Evolutionary conservation across 371 early-diverging fungal genomes (phyloP).

Genomic region (Mucor piriformis): DNA sequence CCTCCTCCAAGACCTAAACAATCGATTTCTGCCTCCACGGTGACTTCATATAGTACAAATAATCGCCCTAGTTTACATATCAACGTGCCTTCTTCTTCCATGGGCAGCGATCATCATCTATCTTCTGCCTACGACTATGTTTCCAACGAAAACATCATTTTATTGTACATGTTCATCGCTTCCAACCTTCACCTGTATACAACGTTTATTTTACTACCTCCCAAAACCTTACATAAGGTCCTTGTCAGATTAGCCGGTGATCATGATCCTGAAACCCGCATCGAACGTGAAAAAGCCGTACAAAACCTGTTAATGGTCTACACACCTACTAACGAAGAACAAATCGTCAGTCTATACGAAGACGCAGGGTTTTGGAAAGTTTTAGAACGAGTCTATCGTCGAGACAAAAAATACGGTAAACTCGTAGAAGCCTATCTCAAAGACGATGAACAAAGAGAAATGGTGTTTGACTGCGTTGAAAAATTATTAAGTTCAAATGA

Average conservation of each 20-base stretch:
- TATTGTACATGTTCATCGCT: slow-evolving; percentile 72
- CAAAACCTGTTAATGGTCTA: slow-evolving; percentile 66
- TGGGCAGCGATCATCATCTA: slow-evolving; percentile 6
- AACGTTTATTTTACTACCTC: slow-evolving; percentile 62
- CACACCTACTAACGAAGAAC: slow-evolving; percentile 60
- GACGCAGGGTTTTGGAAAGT: slow-evolving; percentile 76
- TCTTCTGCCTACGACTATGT: slow-evolving; percentile 21
- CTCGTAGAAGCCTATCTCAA: slow-evolving; percentile 70
- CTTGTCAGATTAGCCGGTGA: slow-evolving; percentile 61
- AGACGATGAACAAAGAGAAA: slow-evolving; percentile 59
- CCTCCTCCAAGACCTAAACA: slow-evolving; percentile 45
- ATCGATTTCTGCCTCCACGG: slow-evolving; percentile 50
- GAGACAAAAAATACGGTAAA: slow-evolving; percentile 65
- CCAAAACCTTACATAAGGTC: slow-evolving; percentile 61
- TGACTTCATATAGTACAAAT: slow-evolving; percentile 37
- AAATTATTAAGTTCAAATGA: slow-evolving; percentile 52
- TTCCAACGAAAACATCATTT: slow-evolving; percentile 50
- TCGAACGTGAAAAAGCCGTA: slow-evolving; percentile 72
- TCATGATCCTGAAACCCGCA: slow-evolving; percentile 52
- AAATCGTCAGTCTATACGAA: slow-evolving; percentile 62
- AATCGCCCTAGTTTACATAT: slow-evolving; percentile 21
- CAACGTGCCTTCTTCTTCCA: slow-evolving; percentile 12
- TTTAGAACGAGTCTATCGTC: slow-evolving; percentile 66
- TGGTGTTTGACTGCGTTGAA: slow-evolving; percentile 65
- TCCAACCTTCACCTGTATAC: slow-evolving; percentile 68